Percentiles rank a stretch among this genome's conserved stretches.
Evolutionary conservation across 768 basidiomycete genomes (phyloP).

Genomic region (Lactifluus volemus): DNA sequence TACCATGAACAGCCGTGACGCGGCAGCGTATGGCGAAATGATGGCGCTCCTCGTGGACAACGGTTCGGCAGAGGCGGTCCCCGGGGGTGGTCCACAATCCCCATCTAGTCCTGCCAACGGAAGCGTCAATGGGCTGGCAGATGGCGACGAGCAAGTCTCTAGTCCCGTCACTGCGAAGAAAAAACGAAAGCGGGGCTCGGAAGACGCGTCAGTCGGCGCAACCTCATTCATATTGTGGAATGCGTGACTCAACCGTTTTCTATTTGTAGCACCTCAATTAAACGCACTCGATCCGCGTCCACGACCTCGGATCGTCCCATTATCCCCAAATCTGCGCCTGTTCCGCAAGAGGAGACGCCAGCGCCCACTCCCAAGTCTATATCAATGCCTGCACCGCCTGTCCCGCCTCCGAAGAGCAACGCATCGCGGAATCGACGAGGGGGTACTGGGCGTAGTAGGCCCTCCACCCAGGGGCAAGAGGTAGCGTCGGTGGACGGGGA

Average conservation of each 20-base stretch:
- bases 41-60: conserved; percentile 46
- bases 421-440: conserved; percentile 25
- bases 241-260: conserved; percentile 12
- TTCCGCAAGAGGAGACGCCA: conserved; percentile 35
- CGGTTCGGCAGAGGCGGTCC: conserved; percentile 64
- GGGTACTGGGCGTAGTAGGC: conserved; percentile 24
- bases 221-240: neutral
- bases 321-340: conserved; percentile 27
- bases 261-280: conserved; percentile 41
- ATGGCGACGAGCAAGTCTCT: conserved; percentile 42
- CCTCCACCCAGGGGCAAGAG: conserved; percentile 24
- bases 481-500: conserved; percentile 42
- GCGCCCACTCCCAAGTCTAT: conserved; percentile 19
- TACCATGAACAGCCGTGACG: conserved; percentile 97
- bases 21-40: conserved; percentile 78
- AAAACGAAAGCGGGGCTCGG: conserved; percentile 71
- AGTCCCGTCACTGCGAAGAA: conserved; percentile 36
- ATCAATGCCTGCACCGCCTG: conserved; percentile 19
- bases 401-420: conserved; percentile 20
- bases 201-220: conserved; percentile 49
- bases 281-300: conserved; percentile 72
- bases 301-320: conserved; percentile 52
- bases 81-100: conserved; percentile 46
- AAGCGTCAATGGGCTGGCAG: conserved; percentile 31
- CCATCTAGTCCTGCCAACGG: conserved; percentile 30